phyloP scores from a whole-genome alignment of 2,329 filamentous ascomycete species.

The Alternaria gansuensis region DNA sequence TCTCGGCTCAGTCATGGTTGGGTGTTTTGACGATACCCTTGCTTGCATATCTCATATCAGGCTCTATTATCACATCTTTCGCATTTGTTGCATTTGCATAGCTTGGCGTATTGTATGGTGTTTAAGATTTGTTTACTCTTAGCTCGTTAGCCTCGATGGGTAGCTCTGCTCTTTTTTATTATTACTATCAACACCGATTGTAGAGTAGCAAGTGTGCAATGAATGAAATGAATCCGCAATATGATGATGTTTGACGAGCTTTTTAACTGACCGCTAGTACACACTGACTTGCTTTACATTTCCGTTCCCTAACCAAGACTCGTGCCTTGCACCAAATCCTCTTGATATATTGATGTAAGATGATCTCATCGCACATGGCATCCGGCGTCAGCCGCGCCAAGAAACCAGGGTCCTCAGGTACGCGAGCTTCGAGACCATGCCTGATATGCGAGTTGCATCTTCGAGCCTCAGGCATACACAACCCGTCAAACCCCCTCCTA shows the following conservation, averaged over 20 bases:
- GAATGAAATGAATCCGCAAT: background rate
- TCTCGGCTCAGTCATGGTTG: slow-evolving; percentile 13
- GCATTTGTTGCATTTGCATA: slow-evolving; percentile 34
- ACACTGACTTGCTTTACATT: too few relatives aligned
- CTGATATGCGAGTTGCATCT: slow-evolving; percentile 11
- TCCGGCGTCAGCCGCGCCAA: slow-evolving; percentile 18
- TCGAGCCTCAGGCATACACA: slow-evolving; percentile 6
- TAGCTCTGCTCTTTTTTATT: background rate
- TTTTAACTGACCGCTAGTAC: too few relatives aligned
- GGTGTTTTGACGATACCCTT: slow-evolving; percentile 25
- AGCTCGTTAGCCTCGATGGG: background rate
- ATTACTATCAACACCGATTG: too few relatives aligned
- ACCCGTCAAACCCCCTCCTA: background rate
- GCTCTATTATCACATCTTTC: slow-evolving; percentile 1
- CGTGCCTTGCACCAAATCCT: too few relatives aligned
- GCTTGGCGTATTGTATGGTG: slow-evolving; percentile 21
- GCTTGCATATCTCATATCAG: slow-evolving; percentile 5
- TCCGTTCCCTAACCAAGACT: too few relatives aligned
- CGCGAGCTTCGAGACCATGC: slow-evolving; percentile 15
- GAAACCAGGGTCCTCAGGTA: slow-evolving; percentile 19
- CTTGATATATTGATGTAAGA: background rate
- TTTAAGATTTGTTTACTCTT: background rate
- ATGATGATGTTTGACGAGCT: too few relatives aligned
- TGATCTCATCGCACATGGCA: slow-evolving; percentile 32
- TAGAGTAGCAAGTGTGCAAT: too few relatives aligned